Evolutionary conservation across 768 basidiomycete species (phyloP).

Genomic region (Hypholoma fasciculare): DNA sequence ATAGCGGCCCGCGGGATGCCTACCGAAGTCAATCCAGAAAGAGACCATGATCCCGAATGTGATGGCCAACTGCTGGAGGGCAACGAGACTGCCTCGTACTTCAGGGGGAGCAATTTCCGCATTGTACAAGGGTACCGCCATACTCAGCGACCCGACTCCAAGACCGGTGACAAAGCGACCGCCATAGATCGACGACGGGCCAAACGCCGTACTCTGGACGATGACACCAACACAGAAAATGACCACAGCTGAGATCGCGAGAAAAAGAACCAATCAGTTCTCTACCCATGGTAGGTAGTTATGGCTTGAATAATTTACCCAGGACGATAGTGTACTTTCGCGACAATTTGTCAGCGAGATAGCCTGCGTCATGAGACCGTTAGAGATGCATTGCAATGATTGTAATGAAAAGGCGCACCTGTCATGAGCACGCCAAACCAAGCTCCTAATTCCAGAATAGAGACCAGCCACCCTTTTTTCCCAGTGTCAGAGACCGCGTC

Average conservation of each 20-base stretch:
- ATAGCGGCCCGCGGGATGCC: conserved; percentile 20
- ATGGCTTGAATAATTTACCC: conserved; percentile 29
- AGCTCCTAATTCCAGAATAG: conserved; percentile 74
- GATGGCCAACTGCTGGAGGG: conserved; percentile 81
- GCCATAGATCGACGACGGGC: conserved; percentile 65
- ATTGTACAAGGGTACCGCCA: conserved; percentile 85
- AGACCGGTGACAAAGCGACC: conserved; percentile 80
- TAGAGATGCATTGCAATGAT: neutral
- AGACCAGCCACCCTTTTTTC: conserved; percentile 71
- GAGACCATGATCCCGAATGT: conserved; percentile 77
- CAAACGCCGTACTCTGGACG: conserved; percentile 62
- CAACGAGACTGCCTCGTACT: conserved; percentile 79
- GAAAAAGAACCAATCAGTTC: conserved; percentile 14
- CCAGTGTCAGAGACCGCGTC: conserved; percentile 49
- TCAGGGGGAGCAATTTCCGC: conserved; percentile 74
- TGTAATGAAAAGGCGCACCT: conserved; percentile 30
- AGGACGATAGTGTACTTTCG: conserved; percentile 72
- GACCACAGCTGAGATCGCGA: conserved; percentile 42
- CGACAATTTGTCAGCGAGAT: conserved; percentile 70
- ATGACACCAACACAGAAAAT: conserved; percentile 74
- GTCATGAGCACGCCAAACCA: conserved; percentile 76
- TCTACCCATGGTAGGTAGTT: neutral
- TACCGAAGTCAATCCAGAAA: conserved; percentile 55
- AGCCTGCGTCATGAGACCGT: conserved; percentile 30
- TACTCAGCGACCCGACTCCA: conserved; percentile 78